Evolutionary conservation across 2,329 filamentous ascomycete genomes (phyloP).

Genomic region (Aaosphaeria pasadenensis): DNA sequence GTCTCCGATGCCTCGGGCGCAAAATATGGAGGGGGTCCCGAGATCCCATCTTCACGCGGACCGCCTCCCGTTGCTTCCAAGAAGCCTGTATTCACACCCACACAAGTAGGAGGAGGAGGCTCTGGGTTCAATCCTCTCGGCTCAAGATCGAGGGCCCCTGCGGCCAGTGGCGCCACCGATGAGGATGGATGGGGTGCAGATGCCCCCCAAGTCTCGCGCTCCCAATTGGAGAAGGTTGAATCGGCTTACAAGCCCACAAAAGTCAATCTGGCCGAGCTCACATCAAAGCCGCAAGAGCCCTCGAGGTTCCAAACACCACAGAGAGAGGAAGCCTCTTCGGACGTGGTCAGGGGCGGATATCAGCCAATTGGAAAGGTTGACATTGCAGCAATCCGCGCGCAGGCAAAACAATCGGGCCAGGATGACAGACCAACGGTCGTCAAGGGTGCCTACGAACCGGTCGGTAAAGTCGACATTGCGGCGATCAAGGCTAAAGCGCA

Average conservation of each 20-base stretch:
- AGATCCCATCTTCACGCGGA: slow-evolving; percentile 54
- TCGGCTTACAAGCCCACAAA: slow-evolving; percentile 93
- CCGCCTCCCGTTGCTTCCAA: slow-evolving; percentile 71
- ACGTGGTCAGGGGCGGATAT: slow-evolving; percentile 82
- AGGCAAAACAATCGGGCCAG: slow-evolving; percentile 62
- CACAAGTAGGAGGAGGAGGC: slow-evolving; percentile 55
- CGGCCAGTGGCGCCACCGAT: slow-evolving; percentile 61
- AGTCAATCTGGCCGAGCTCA: slow-evolving; percentile 86
- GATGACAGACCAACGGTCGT: slow-evolving; percentile 82
- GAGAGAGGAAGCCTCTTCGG: slow-evolving; percentile 48
- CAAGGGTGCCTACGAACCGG: slow-evolving; percentile 89
- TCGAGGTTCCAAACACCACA: slow-evolving; percentile 56
- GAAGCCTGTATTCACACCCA: slow-evolving; percentile 90
- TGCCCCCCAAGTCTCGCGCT: slow-evolving; percentile 84
- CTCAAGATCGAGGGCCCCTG: slow-evolving; percentile 57
- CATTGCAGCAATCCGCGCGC: slow-evolving; percentile 80
- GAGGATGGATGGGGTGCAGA: slow-evolving; percentile 93
- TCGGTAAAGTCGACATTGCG: slow-evolving; percentile 96
- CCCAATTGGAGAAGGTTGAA: slow-evolving; percentile 85
- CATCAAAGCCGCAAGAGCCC: slow-evolving; percentile 66
- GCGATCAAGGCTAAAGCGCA: slow-evolving; percentile 85
- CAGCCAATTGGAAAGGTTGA: slow-evolving; percentile 97
- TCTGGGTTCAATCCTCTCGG: slow-evolving; percentile 66
- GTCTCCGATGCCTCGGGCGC: slow-evolving; percentile 91
- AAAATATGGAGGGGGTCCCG: slow-evolving; percentile 77